phyloP scores from a whole-genome alignment of 1,284 basidiomycete species.

The Athelia psychrophila region DNA sequence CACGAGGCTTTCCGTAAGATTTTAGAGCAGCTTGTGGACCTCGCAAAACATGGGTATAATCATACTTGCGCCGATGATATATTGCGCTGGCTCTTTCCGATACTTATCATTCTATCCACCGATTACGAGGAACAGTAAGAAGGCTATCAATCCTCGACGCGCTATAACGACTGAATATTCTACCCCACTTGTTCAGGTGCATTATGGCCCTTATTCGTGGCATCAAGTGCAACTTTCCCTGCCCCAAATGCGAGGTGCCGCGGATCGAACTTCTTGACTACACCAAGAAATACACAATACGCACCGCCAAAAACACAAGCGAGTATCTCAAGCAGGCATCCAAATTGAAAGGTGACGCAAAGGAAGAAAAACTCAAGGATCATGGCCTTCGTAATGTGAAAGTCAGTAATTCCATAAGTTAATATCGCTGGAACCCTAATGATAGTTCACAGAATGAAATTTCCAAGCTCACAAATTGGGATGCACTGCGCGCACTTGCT shows the following conservation, averaged over 20 bases:
- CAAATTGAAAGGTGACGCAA: constrained; percentile 5
- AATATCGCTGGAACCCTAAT: background rate
- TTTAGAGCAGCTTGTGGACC: constrained; percentile 10
- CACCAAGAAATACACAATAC: constrained; percentile 8
- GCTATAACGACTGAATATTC: background rate
- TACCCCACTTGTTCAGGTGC: background rate
- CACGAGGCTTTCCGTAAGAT: constrained; percentile 22
- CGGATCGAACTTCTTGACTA: constrained; percentile 17
- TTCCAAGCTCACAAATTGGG: constrained; percentile 22
- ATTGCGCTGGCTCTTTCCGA: constrained; percentile 17
- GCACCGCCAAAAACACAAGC: constrained; percentile 14
- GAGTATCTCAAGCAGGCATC: constrained; percentile 10
- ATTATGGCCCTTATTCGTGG: constrained; percentile 32
- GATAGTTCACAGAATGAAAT: constrained; percentile 31
- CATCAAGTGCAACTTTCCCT: constrained; percentile 23
- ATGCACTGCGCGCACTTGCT: constrained; percentile 27
- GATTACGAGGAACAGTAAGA: constrained; percentile 38
- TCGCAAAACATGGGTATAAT: constrained; percentile 15
- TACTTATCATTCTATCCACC: constrained; percentile 25
- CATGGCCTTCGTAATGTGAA: constrained; percentile 26
- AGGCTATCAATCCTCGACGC: background rate
- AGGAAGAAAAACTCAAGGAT: constrained; percentile 20
- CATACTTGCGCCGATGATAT: constrained; percentile 17
- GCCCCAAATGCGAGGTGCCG: constrained; percentile 32
- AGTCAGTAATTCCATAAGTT: constrained; percentile 19